These are phyloP conservation scores for Nannochloris sp. DNA, from an alignment of 139 green algal species.

Conservation along the genomic window DNA sequence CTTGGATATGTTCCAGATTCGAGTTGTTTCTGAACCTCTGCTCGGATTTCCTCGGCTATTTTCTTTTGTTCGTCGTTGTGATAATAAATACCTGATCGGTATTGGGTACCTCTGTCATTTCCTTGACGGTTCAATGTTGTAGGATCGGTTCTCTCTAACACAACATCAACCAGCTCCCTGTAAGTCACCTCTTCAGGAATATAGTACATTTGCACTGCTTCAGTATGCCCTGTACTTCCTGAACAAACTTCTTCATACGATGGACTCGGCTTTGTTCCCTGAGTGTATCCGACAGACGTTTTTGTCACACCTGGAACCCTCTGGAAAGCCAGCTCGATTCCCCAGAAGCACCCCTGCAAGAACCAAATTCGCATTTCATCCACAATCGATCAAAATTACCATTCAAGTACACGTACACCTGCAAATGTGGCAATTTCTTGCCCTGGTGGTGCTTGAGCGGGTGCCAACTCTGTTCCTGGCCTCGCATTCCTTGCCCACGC, in stretches of 20 bases:
- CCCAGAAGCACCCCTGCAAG: constrained; percentile 78
- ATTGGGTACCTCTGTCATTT: constrained; percentile 69
- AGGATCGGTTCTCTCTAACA: constrained; percentile 63
- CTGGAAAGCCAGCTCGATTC: constrained; percentile 61
- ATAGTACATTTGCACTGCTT: constrained; percentile 63
- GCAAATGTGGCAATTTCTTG: constrained; percentile 51
- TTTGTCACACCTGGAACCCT: constrained; percentile 61
- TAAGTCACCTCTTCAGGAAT: constrained; percentile 57
- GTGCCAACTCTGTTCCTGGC: constrained; percentile 37
- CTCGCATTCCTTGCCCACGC: constrained; percentile 27
- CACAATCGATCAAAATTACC: neutral
- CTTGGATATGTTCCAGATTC: constrained; percentile 22
- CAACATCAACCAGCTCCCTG: constrained; percentile 58
- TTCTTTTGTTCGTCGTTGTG: constrained; percentile 56
- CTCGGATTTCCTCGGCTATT: neutral
- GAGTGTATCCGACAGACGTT: constrained; percentile 67
- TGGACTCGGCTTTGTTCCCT: constrained; percentile 42
- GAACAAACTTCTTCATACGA: constrained; percentile 78
- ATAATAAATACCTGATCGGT: constrained; percentile 73
- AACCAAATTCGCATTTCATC: neutral
- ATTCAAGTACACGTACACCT: constrained; percentile 10
- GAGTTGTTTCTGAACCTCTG: constrained; percentile 26
- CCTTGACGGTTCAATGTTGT: constrained; percentile 71
- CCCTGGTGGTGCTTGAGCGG: constrained; percentile 32
- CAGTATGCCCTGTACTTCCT: constrained; percentile 70